Conservation (phyloP, 768 basidiomycete species). For the Termitomyces titanicus region DNA sequence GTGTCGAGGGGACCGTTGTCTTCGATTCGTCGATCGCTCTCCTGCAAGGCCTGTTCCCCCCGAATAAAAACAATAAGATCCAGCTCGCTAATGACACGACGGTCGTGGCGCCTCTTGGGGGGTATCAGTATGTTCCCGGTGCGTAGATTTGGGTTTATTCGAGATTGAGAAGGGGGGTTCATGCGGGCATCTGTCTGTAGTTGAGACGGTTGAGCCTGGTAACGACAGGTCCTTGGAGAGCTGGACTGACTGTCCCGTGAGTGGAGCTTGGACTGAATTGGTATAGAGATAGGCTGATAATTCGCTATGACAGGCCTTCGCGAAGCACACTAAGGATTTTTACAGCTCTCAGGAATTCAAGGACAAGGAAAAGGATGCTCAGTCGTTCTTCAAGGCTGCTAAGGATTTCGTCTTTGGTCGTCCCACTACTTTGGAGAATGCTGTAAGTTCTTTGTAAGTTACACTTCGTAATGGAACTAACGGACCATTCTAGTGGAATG, state of each 20-base stretch:
- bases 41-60: constrained; percentile 84
- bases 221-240: constrained; percentile 83
- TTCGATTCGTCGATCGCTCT: constrained; percentile 84
- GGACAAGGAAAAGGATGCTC: constrained; percentile 48
- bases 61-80: constrained; percentile 68
- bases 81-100: constrained; percentile 74
- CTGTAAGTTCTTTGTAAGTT: constrained; percentile 38
- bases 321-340: constrained; percentile 58
- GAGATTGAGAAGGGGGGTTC: background rate
- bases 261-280: constrained; percentile 6
- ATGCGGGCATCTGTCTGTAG: constrained; percentile 29
- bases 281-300: background rate
- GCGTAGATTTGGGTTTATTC: constrained; percentile 13
- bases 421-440: constrained; percentile 63
- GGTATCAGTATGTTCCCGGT: constrained; percentile 88
- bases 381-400: constrained; percentile 61
- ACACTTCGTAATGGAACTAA: background rate
- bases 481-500: constrained; percentile 61
- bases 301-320: constrained; percentile 45
- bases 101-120: constrained; percentile 69
- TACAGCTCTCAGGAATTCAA: constrained; percentile 67
- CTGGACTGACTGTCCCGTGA: constrained; percentile 59
- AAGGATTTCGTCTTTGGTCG: constrained; percentile 73
- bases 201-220: constrained; percentile 83
- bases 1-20: constrained; percentile 81